phyloP scores from a whole-genome alignment of 164 flowering plant species.

The Sedum album region DNA sequence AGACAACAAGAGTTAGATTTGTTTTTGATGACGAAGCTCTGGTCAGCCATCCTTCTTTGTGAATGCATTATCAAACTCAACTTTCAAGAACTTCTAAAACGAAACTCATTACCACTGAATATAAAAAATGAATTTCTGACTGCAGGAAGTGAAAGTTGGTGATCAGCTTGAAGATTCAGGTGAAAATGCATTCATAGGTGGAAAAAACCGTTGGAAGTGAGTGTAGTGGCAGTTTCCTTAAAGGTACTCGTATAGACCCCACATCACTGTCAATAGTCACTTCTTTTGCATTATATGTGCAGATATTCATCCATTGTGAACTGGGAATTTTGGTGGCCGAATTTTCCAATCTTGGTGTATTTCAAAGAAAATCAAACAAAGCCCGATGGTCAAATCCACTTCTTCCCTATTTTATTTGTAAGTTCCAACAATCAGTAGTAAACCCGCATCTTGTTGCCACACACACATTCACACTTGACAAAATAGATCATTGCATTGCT shows the following conservation, averaged over 20 bases:
- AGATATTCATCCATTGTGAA: conserved; percentile 88
- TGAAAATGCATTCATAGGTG: conserved; percentile 90
- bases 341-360: conserved; percentile 79
- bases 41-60: conserved; percentile 38
- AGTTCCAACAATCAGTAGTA: conserved; percentile 18
- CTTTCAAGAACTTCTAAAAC: background rate
- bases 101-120: background rate
- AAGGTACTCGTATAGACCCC: background rate
- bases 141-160: conserved; percentile 86
- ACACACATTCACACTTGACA: too few relatives aligned
- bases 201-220: conserved; percentile 96
- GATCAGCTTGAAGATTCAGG: conserved; percentile 75
- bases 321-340: conserved; percentile 99
- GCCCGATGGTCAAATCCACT: conserved; percentile 93
- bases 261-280: background rate
- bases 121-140: background rate
- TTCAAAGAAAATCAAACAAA: conserved; percentile 92
- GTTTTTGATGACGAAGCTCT: conserved; percentile 84
- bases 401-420: conserved; percentile 92
- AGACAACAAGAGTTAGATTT: conserved; percentile 87
- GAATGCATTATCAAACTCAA: background rate
- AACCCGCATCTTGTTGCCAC: background rate
- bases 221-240: conserved; percentile 14
- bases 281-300: conserved; percentile 7
- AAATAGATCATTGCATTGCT: conserved; percentile 5